A percentile compares a stretch with the other conserved stretches of the same genome.
Conservation (phyloP, 495 filamentous ascomycete species). For the Hyaloscypha bicolor region DNA sequence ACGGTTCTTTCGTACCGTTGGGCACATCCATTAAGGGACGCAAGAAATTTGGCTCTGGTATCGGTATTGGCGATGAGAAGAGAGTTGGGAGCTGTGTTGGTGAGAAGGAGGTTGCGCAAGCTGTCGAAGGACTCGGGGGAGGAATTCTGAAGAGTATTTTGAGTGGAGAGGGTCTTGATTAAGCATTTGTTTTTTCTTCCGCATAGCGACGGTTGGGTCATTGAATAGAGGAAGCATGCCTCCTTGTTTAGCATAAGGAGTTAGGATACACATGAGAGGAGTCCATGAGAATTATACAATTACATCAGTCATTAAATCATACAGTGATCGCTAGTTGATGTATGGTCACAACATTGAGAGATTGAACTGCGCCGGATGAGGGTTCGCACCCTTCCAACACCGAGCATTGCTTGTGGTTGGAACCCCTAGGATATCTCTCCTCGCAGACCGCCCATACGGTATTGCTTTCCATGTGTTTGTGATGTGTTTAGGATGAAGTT, state of each 20-base stretch:
- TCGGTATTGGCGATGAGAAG: constrained; percentile 60
- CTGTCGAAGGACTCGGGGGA: constrained; percentile 66
- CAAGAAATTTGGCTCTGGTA: constrained; percentile 41
- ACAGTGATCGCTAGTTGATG: too few species aligned
- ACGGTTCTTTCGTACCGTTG: constrained; percentile 59
- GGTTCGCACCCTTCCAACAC: too few species aligned
- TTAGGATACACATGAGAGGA: background rate
- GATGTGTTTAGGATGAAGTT: too few species aligned
- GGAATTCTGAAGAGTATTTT: constrained; percentile 57
- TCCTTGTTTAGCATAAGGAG: background rate
- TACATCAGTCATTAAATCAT: background rate
- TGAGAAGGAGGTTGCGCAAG: constrained; percentile 72
- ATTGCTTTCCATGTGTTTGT: too few species aligned
- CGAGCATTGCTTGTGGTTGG: too few species aligned
- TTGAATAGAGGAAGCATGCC: background rate
- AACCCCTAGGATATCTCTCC: too few species aligned
- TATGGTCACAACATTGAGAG: too few species aligned
- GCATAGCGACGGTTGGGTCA: constrained; percentile 30
- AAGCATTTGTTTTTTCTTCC: constrained; percentile 16
- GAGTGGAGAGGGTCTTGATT: constrained; percentile 41
- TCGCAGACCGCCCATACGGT: too few species aligned
- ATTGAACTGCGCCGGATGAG: too few species aligned
- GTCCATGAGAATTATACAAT: background rate
- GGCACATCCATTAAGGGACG: constrained; percentile 62
- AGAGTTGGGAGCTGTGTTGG: constrained; percentile 76